Base-by-base conservation (phyloP, 805 yeast genomes). In the Metschnikowia reukaufii region DNA sequence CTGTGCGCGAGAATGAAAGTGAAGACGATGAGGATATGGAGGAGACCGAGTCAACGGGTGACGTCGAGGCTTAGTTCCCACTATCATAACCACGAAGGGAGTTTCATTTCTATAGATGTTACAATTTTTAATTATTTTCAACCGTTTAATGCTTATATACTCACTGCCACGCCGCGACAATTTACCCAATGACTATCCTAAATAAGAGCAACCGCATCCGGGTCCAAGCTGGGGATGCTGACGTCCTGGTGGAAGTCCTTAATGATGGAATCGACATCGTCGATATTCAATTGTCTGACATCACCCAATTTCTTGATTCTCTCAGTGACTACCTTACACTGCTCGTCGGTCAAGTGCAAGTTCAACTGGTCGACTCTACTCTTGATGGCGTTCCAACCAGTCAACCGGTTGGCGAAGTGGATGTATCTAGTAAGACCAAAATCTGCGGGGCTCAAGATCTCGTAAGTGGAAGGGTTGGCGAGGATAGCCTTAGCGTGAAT, bases 311-410 rank as follows among this genome's bases (percentile, higher is more conserved):
- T 79, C 78, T 92, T 92, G 70, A 92, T 91, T 77, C 91, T 91
- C 59, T 79, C 77, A 30, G 99, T 92, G 54, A 94, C 96, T 67
- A 88, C 97, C 79, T 94, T 94, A 72, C 88, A 77, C 78, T 92
- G 97, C 58, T 84, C 92, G 65, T 92, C 99, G 41, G 94, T 82
- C 65, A 92, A 78, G 60, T 84, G 75, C 71, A 92, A 78, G 72
- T 94, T 91, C 73, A 92, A 81, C 73, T 92, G 99, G 68, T 92
- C 99, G 52, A 94, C 99, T 73, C 99, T 86, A 36, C 96, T 83
- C 77, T 92, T 92, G 80, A 92, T 92, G 46, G 98, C 98, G 71
- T 92, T 94, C 99, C 99, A 92, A 52, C 99, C 99, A 12, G 99
- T 92, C 64, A 92, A 79, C 66, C 98, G 84, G 80, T 92, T 92